phyloP scores from a whole-genome alignment of 2,329 filamentous ascomycete species.

The Ceratocystiopsis brevicomis region DNA sequence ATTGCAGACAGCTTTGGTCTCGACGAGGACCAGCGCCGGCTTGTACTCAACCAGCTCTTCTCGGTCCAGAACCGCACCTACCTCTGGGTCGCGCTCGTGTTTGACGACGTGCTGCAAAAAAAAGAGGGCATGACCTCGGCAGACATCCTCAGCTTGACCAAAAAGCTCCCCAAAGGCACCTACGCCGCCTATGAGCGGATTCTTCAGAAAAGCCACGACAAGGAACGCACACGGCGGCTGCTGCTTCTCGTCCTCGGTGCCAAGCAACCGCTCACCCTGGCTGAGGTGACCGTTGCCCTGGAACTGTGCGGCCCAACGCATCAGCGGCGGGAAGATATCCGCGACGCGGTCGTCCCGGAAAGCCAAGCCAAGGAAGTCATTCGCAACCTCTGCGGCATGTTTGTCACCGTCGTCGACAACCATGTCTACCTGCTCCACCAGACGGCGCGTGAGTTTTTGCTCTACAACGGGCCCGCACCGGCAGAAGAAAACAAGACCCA shows the following conservation, averaged over 20 bases:
- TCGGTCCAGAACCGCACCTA: not conserved
- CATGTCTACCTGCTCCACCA: conserved; percentile 21
- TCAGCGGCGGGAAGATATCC: not conserved
- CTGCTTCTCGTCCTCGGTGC: conserved; percentile 18
- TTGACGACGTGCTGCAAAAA: not conserved
- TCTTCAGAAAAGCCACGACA: not conserved
- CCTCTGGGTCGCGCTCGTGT: not conserved
- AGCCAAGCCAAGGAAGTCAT: conserved; percentile 9
- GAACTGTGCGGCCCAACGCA: conserved; percentile 3
- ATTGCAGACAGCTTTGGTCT: not conserved
- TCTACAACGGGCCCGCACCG: conserved; percentile 1
- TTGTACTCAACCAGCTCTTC: not conserved
- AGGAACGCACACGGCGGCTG: conserved; percentile 12
- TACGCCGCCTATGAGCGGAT: not conserved
- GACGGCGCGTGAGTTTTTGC: conserved; percentile 20
- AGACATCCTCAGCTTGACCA: too few relatives aligned
- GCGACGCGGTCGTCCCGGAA: conserved; percentile 3
- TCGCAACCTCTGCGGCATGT: conserved; percentile 17
- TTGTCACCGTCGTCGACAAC: conserved; percentile 16
- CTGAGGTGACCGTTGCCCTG: conserved; percentile 16
- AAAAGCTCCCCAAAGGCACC: not conserved
- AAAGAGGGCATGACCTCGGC: not conserved
- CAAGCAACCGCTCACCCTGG: conserved; percentile 14
- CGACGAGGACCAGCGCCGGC: not conserved
- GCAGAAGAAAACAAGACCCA: not conserved